Evolutionary conservation across 441 rosid species (phyloP), one percentile per base, ranked within the genome.

Genomic region (Pelargonium citronellum): DNA sequence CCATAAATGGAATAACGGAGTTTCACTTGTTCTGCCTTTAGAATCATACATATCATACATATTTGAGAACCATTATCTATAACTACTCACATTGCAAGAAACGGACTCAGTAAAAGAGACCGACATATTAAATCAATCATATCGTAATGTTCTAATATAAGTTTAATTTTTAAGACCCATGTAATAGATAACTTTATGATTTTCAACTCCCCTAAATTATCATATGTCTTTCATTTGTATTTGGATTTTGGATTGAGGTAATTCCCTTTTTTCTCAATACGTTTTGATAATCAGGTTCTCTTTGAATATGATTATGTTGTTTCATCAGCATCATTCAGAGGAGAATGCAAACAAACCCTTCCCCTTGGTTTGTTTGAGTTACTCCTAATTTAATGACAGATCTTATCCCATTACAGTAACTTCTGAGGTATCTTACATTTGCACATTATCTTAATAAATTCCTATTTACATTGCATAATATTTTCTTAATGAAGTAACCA

Each of bases 241-340:
- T 57, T 19, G 63, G 63, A 24, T 57, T 17, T 19, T 19, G 63
- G 63, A 24, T 57, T 57, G 63, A 57, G 63, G 63, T 57, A 24
- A 19, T 11, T 57, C 27, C 63, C 13, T 7, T 6, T 6, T 57
- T 17, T 57, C 63, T 19, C 27, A 57, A 17, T 8, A 19, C 13
- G 3, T 57, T 19, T 57, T 57, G 27, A 2, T 17, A 22, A 19
- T 6, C 10, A 39, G 43, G 9, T 6, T 39, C 43, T 39, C 9
- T 39, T 39, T 39, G 9, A 39, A 39, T 39, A 39, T 39, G 43
- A 39, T 39, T 39, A 39, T 6, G 43, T 39, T 39, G 9, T 39
- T 39, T 39, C 43, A 39, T 39, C 43, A 39, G 43, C 43, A 39
- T 39, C 43, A 39, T 7, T 39, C 43, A 39, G 7, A 6, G 43